Percentiles rank a stretch among this genome's conserved stretches.
Evolutionary conservation across 176 grass and related monocot genomes (phyloP).

Genomic region (Tillandsia leiboldiana): DNA sequence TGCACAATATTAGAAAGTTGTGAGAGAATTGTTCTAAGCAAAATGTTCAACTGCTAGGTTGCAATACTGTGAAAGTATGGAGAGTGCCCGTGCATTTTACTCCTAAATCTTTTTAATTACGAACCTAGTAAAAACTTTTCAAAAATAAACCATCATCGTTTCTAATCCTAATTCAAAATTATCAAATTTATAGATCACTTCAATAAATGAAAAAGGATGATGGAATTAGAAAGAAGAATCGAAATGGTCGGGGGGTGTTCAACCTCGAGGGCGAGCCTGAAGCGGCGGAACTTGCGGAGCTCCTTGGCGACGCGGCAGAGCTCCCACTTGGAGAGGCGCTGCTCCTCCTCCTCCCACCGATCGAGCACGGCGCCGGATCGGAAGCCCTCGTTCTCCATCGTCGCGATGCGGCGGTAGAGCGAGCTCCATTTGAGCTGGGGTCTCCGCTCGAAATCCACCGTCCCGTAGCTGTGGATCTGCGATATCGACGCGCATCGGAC

Average conservation of each 20-base stretch:
- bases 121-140: no score
- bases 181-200: not conserved
- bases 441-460: constrained; percentile 63
- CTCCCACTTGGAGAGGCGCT: constrained; percentile 65
- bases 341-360: constrained; percentile 70
- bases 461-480: constrained; percentile 64
- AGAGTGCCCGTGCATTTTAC: no score
- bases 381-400: constrained; percentile 25
- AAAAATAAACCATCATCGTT: no score
- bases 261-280: constrained; percentile 66
- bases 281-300: constrained; percentile 70
- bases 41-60: no score
- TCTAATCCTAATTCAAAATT: no score
- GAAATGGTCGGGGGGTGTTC: not conserved
- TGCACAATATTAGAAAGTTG: no score
- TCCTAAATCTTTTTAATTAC: no score
- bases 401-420: constrained; percentile 55
- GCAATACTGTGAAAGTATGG: no score
- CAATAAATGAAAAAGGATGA: not conserved
- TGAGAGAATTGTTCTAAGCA: no score
- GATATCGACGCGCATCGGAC: constrained; percentile 21
- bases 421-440: constrained; percentile 38
- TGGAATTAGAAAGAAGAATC: not conserved
- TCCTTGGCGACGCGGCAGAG: constrained; percentile 64
- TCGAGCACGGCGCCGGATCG: constrained; percentile 22